These are phyloP conservation scores for Gynochthodes officinalis DNA, from an alignment of 257 asterid genomes.

Conservation along the genomic window DNA sequence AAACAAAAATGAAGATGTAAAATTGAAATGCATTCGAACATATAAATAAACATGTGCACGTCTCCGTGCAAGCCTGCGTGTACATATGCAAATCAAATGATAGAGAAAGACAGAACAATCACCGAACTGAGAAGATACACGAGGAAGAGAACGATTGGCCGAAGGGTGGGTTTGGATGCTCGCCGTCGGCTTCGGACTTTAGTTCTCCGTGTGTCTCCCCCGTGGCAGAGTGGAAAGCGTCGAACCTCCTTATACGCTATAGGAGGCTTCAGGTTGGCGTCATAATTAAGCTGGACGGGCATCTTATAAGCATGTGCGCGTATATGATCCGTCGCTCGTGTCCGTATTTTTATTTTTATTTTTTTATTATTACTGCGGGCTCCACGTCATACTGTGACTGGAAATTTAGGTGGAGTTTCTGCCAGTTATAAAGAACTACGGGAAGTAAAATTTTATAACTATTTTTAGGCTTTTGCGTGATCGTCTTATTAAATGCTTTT, in stretches of 20 bases:
- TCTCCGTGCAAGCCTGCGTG: too few species aligned
- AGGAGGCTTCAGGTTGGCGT: constrained; percentile 15
- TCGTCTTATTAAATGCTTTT: too few species aligned
- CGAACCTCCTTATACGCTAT: not conserved
- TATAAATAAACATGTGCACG: not conserved
- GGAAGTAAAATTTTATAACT: too few species aligned
- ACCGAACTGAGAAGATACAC: not conserved
- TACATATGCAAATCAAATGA: not conserved
- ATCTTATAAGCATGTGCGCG: not conserved
- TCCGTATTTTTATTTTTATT: too few species aligned
- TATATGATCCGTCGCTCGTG: too few species aligned
- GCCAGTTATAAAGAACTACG: too few species aligned
- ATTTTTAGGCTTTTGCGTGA: too few species aligned
- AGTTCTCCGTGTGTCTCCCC: not conserved
- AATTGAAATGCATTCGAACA: not conserved
- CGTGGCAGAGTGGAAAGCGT: constrained; percentile 1
- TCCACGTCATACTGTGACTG: too few species aligned
- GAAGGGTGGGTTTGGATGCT: not conserved
- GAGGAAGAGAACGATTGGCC: not conserved
- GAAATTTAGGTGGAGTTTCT: too few species aligned
- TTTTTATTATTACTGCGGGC: not conserved
- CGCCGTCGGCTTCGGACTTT: constrained; percentile 2
- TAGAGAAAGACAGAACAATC: not conserved
- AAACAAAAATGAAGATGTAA: not conserved
- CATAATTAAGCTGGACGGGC: constrained; percentile 16